Base-by-base conservation (phyloP, 2,329 filamentous ascomycete genomes). In the Coniochaeta sp. region DNA sequence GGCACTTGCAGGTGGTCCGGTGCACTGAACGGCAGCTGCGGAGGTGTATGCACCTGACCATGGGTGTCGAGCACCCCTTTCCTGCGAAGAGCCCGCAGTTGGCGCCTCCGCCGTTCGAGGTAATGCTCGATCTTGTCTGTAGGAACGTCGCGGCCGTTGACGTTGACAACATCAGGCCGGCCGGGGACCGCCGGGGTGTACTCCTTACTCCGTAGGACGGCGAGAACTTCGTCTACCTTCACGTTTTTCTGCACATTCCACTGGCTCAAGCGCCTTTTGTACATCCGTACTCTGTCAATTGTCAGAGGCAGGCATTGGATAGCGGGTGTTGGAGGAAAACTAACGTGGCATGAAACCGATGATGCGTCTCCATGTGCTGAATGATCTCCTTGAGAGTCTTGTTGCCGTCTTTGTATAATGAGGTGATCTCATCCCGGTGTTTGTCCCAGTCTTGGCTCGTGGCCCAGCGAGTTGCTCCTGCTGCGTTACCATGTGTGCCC, bases 191-290 rank as follows among this genome's bases (percentile, higher is more conserved):
- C 34, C 30, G 30, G 54, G 2, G n/a, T 22, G 30, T 56, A 56
- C 19, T 56, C 54, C 28, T 38, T 56, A n/a, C 54, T 34, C 7
- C 34, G 17, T 28, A 56, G 19, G 12, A 56, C 54, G 30, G 30
- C 19, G 30, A 56, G 30, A 14, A 56, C 54, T 4, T 56, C 54
- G 22, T 26, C 8, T n/a, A 28, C 54, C 24, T 56, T 38, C 54
- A 56, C 34, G n/a, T 56, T 56, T 24, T 56, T 56, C 26, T 56
- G 30, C 14, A 56, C 34, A 16, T 56, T 56, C 54, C 54, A 56
- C 22, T 24, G 54, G 54, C 17, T 56, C 30, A 56, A 10, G 3
- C 54, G 54, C 6, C 54, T 34, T 24, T 56, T 56, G 34, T 56
- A 56, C 54, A 56, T 56, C 10, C 54, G 30, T 38, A 26, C n/a